Evolutionary conservation across 108 stramenopile species (phyloP), one percentile per base, ranked within the genome.

Genomic region (Pelagomonas calceolata): DNA sequence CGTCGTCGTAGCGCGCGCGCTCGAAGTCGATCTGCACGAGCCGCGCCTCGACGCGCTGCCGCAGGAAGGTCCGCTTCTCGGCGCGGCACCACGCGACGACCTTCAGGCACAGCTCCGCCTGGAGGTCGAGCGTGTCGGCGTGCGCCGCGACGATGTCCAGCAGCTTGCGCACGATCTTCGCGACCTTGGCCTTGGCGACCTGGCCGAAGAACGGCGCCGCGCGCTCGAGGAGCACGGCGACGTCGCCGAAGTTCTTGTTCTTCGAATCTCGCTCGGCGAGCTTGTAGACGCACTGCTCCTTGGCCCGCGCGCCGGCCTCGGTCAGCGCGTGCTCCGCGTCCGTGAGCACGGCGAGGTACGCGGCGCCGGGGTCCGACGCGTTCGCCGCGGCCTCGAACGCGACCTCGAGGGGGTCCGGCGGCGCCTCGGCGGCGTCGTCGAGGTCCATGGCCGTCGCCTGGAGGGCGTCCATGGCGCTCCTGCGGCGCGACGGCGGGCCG

Each of bases 131-230:
- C 29, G 90, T 83, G 36, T 88, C 80, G 12, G 97, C 94, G 67
- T 93, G 82, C 64, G 75, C 71, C 69, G 90, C 91, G 26, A 97
- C 94, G 71, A 94, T 87, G 66, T 99, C 97, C 31, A 99, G 80
- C n/a, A 98, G 86, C 66, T 87, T 85, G n/a, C 91, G 86, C 26
- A 92, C 95, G 21, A 99, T 92, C 85, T 98, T 98, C 76, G 98
- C 98, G 36, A 90, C 92, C 76, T 95, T 94, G 51, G 98, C 97
- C 86, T 98, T 98, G 76, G 95, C 95, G 65, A 98, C 80, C 45
- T 80, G 78, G 15, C 70, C 78, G 74, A 99, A 97, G 73, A 96
- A 95, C 5, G 90, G 67, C 30, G 81, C 64, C 14, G 68, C 64
- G 32, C 84, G 81, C 17, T 85, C 85, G 64, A 99, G 84, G 21